These are phyloP conservation scores for Clonostachys chloroleuca DNA, from an alignment of 2,329 filamentous ascomycete genomes.

Conservation along the genomic window DNA sequence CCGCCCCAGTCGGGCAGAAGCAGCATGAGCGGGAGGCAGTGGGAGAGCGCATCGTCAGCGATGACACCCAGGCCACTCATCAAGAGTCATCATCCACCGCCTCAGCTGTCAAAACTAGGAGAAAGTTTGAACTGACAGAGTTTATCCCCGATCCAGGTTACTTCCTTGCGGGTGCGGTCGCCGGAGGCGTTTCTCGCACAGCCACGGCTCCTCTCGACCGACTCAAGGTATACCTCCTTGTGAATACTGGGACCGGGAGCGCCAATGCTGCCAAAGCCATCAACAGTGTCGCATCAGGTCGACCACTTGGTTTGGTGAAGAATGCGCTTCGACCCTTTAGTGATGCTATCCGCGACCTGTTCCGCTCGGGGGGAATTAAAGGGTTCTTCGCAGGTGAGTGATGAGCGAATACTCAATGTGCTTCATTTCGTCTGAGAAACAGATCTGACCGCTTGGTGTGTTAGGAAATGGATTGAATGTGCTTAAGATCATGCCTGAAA, in stretches of 20 bases:
- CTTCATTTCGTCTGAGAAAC: not conserved
- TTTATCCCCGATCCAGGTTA: constrained; percentile 90
- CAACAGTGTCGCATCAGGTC: constrained; percentile 56
- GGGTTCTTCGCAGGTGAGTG: constrained; percentile 85
- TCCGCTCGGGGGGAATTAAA: constrained; percentile 78
- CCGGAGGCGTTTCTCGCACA: constrained; percentile 91
- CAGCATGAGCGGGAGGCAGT: not conserved
- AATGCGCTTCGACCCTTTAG: constrained; percentile 66
- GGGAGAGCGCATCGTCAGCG: constrained; percentile 18
- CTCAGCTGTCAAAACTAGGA: constrained; percentile 23
- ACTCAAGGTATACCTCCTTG: constrained; percentile 94
- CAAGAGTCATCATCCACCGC: constrained; percentile 24
- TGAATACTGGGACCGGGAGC: constrained; percentile 65
- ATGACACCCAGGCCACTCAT: constrained; percentile 7
- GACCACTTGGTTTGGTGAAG: constrained; percentile 37
- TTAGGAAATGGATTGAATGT: constrained; percentile 94
- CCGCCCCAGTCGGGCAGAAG: not conserved
- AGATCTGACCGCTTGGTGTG: not conserved
- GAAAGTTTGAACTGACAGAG: constrained; percentile 54
- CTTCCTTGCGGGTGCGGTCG: constrained; percentile 91
- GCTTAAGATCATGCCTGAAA: constrained; percentile 97
- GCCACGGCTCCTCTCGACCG: constrained; percentile 94
- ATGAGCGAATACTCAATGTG: not conserved
- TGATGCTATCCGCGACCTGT: constrained; percentile 73
- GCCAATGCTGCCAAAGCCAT: constrained; percentile 53